Base-by-base conservation (phyloP, 192 early-diverging fungal species). In the Umbelopsis sp. region DNA sequence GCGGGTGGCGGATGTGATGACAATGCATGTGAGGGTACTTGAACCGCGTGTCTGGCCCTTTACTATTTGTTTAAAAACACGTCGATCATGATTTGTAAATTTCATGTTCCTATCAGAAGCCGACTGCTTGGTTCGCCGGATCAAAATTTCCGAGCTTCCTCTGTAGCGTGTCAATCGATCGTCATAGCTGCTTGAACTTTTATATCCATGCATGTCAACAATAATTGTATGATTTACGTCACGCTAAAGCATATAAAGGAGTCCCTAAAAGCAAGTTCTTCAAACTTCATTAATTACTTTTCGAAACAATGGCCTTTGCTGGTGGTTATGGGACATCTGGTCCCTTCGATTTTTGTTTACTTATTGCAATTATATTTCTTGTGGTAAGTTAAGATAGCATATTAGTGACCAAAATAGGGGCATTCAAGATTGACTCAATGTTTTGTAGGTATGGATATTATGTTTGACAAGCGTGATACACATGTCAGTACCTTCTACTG, bases 191-290 rank as follows among this genome's bases (percentile, higher is more conserved):
- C 13, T n/a, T 35, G 1, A 35, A 61, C 11, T n/a, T 61, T 33
- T 37, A 53, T 23, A 23, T 23, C 11, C 27, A 35, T 30, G 27
- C 27, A 27, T 61, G 55, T 61, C 55, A 61, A 61, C 55, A 61
- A n/a, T 16, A 3, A 33, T 13, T 61, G 55, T 61, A 37, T 2
- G 13, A 35, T 61, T 61, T 61, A 61, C 55, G 55, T 61, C 55
- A 61, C 30, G 13, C 0, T 33, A 1, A 6, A 41, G 37, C 37
- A 41, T 41, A 41, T 41, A 41, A 41, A 41, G 37, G 37, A 1
- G 6, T 30, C 27, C 27, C 3, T 41, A 6, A 10, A 41, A 41
- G 37, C 37, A 41, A 41, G 35, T 9, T 1, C 37, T 6, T 41
- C 37, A 41, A 37, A 37, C 35, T 41, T 41, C 37, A 41, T 41